Base-by-base conservation (phyloP, 352 stramenopile genomes). In the Phytopythium cucurbitacearum region DNA sequence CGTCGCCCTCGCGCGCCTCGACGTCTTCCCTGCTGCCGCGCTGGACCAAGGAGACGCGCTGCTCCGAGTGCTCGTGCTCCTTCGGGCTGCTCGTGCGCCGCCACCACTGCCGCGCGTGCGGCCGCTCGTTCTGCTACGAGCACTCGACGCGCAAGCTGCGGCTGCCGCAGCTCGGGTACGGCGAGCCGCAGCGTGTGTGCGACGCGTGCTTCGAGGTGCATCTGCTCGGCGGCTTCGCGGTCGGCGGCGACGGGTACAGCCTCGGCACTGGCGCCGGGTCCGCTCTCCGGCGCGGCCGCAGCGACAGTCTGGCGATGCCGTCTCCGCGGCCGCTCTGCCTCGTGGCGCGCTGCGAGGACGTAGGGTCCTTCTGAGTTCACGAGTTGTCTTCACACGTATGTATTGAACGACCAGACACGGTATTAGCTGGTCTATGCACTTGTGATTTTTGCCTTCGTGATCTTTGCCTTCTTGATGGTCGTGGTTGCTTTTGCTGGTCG, bases 121-220 rank as follows among this genome's bases (percentile, higher is more conserved):
- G 82, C 37, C 72, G 89, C 54, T 91, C 82, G 58, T 95, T 92
- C 53, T 95, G 85, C 67, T 91, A 76, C 44, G 82, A 92, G 53
- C 83, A 93, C 69, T 92, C 82, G 58, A 89, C 77, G 21, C 68
- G 81, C 9, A 81, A 83, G 53, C 49, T 92, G 53, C 62, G 69
- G 40, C 73, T 95, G 16, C 67, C 79, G 37, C 71, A 71, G 9
- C 67, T 91, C 33, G 85, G 85, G 35, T 93, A 93, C 62, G 68
- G 65, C 53, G 69, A 88, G 44, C 72, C 75, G 15, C 78, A 91
- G 64, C 82, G 85, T 48, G 85, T 95, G 57, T 95, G 85, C 51
- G 83, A 95, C 66, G 69, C 73, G 41, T 95, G 85, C 69, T 95
- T 93, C 51, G 85, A 92, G 51, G 35, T 48, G 34, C 65, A 79